Evolutionary conservation across 768 basidiomycete genomes (phyloP).

Genomic region (Lactifluus pinguis): DNA sequence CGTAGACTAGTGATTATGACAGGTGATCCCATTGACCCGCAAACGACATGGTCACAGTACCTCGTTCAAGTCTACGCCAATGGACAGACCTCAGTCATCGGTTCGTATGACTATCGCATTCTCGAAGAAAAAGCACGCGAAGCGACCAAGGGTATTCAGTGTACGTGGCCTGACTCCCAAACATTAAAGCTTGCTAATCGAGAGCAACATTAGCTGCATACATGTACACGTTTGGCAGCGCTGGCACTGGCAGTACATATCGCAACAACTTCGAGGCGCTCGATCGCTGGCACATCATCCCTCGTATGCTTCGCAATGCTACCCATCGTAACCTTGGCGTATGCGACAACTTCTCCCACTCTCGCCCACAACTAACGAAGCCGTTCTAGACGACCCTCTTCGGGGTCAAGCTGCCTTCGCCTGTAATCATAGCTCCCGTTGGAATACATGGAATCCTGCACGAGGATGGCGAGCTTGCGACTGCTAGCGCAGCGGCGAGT

Average conservation of each 20-base stretch:
- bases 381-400: conserved; percentile 54
- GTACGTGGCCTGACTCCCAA: conserved; percentile 28
- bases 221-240: conserved; percentile 69
- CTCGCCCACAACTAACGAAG: not conserved
- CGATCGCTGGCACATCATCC: conserved; percentile 65
- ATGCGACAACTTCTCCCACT: conserved; percentile 9
- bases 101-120: conserved; percentile 52
- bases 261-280: conserved; percentile 56
- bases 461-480: conserved; percentile 60
- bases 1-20: not conserved
- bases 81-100: conserved; percentile 25
- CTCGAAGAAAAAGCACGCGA: conserved; percentile 62
- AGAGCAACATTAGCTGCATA: conserved; percentile 42
- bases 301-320: conserved; percentile 63
- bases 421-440: conserved; percentile 54
- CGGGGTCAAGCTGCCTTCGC: conserved; percentile 52
- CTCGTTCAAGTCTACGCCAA: not conserved
- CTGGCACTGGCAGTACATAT: conserved; percentile 63
- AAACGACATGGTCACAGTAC: conserved; percentile 9
- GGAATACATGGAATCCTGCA: conserved; percentile 74
- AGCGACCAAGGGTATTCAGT: conserved; percentile 45
- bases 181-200: not conserved
- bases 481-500: conserved; percentile 53
- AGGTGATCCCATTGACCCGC: not conserved
- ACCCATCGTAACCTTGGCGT: conserved; percentile 54